Percentiles rank a stretch among this genome's conserved stretches.
Conservation (phyloP, 148 eudicot genomes). For the Pharnaceum exiguum region DNA sequence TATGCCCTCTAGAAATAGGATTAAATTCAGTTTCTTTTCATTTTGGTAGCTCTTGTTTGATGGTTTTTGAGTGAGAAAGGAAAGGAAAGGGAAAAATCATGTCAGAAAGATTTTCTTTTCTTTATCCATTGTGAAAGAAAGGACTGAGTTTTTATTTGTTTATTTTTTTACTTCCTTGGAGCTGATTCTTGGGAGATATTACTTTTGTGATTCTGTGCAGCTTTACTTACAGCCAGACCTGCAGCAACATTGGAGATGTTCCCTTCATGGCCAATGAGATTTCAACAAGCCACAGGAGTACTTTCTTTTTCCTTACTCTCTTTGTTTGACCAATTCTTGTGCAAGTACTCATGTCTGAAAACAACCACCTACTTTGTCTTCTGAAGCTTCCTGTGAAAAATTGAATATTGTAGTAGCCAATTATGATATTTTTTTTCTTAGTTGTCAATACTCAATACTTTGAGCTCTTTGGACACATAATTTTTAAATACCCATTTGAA, state of each 20-base stretch:
- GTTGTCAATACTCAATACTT: slow-evolving; percentile 8
- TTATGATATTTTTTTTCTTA: slow-evolving; percentile 3
- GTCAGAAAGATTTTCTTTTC: background rate
- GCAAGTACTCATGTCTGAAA: slow-evolving; percentile 19
- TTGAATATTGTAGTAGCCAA: slow-evolving; percentile 1
- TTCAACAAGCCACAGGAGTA: slow-evolving; percentile 53
- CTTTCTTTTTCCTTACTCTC: slow-evolving; percentile 8
- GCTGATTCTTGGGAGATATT: slow-evolving; percentile 30
- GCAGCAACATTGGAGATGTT: slow-evolving; percentile 99
- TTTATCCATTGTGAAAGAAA: background rate
- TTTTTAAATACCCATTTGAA: slow-evolving; percentile 12
- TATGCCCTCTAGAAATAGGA: slow-evolving; percentile 10
- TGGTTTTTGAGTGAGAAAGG: slow-evolving; percentile 20
- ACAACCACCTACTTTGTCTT: slow-evolving; percentile 21
- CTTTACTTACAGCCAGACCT: slow-evolving; percentile 74
- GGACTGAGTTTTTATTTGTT: too few species aligned
- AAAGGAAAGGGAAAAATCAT: background rate
- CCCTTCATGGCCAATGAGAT: slow-evolving; percentile 98
- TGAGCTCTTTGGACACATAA: slow-evolving; percentile 13
- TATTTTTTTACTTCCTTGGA: background rate
- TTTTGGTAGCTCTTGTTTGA: too few species aligned
- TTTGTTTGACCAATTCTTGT: slow-evolving; percentile 41
- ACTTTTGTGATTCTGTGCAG: slow-evolving; percentile 57
- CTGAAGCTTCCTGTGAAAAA: slow-evolving; percentile 12
- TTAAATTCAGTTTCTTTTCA: slow-evolving; percentile 27